These are phyloP conservation scores for Draba incana DNA, from an alignment of 345 rosid species.

Conservation along the genomic window DNA sequence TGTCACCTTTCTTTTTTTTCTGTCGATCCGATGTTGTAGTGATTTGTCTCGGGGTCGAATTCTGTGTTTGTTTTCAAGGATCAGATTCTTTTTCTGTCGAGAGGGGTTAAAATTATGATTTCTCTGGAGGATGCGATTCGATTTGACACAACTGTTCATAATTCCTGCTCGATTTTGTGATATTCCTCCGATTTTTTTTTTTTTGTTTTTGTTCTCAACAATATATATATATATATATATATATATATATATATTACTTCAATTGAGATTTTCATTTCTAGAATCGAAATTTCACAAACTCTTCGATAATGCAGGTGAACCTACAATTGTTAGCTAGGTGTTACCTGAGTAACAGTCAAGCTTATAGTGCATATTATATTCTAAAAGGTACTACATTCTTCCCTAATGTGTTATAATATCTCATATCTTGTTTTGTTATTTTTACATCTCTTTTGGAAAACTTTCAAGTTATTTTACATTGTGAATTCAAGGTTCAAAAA, in stretches of 20 bases:
- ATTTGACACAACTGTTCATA: constrained; percentile 4
- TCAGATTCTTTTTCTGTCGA: neutral
- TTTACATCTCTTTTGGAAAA: neutral
- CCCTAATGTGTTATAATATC: neutral
- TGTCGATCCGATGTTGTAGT: constrained; percentile 2
- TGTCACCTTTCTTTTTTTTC: neutral
- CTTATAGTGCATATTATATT: constrained; percentile 75
- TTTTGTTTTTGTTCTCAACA: too few species aligned
- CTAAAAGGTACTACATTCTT: constrained; percentile 63
- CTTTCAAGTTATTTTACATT: constrained; percentile 2
- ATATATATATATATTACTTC: too few species aligned
- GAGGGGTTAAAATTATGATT: neutral
- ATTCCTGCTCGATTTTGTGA: constrained; percentile 10
- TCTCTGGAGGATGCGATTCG: constrained; percentile 1
- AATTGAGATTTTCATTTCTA: too few species aligned
- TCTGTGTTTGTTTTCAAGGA: neutral
- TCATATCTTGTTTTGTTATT: neutral
- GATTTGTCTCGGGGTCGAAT: constrained; percentile 13
- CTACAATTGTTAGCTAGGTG: constrained; percentile 83
- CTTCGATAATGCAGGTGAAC: constrained; percentile 57
- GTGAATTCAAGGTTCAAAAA: constrained; percentile 60
- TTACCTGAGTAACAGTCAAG: constrained; percentile 77
- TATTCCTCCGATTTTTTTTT: too few species aligned
- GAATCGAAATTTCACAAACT: neutral
- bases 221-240: too few species aligned